Base-by-base conservation (phyloP, 768 basidiomycete genomes). In the Lentinula raphanica region DNA sequence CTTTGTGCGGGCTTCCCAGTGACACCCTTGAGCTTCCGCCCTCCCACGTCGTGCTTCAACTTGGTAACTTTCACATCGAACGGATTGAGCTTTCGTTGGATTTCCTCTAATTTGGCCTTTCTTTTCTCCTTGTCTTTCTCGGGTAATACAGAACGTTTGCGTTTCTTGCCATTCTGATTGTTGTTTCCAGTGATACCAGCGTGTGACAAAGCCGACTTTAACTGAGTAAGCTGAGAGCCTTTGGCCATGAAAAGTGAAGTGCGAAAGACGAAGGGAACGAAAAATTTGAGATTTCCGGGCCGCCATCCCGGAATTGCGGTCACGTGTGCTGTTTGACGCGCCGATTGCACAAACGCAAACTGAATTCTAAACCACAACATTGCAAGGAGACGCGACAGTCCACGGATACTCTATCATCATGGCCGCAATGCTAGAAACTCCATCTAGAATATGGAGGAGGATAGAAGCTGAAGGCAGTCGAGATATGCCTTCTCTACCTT, bases 31-130 rank as follows among this genome's bases (percentile, higher is more conserved):
- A 95, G 72, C 65, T 85, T 91, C 45, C 94, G 74, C 2, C 95
- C 94, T 3, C 92, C 94, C 19, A 97, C 92, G 72, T 94, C 90
- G 69, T 95, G 92, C 75, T 94, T 95, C 40, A 92, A 79, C 70
- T 90, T 92, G 7, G 90, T 95, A 67, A 94, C 90, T 64, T 94
- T 91, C 65, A 87, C 80, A 70, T 99, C 96, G 71, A 99, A 99
- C 19, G 93, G 91, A 74, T 97, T 98, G 66, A 98, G 78, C 64
- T 82, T 84, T 65, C 85, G 82, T 62, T 92, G 86, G 60, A 98
- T 95, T 67, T 89, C 88, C 54, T 84, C 83, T 40, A 98, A 81
- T 66, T 84, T 91, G 5, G 86, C 84, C 0, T 89, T 83, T 61
- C 81, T 85, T 71, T 91, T 92, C 62, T 87, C 88, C 69, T 88